Percentiles rank a stretch among this genome's conserved stretches.
phyloP scores from a whole-genome alignment of 371 early-diverging fungal species.

The Mucor ambiguus region DNA sequence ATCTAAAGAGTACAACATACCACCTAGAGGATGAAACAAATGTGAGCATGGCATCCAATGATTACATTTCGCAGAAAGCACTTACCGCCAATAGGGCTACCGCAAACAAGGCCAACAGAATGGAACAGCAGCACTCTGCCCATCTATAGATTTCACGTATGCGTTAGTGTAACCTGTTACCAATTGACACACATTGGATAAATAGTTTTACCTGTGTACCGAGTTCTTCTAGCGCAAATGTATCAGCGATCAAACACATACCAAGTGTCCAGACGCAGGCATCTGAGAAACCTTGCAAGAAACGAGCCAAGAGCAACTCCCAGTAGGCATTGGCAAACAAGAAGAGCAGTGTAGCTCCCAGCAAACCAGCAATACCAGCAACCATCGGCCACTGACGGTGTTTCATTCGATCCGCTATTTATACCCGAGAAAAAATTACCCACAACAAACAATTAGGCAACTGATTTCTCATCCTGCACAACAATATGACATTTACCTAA shows the following conservation, averaged over 20 bases:
- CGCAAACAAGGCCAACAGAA: conserved; percentile 55
- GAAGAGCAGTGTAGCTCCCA: conserved; percentile 57
- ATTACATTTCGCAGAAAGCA: background rate
- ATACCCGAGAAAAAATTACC: background rate
- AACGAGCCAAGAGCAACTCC: conserved; percentile 58
- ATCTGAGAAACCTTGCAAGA: conserved; percentile 61
- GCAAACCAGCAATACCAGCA: conserved; percentile 50
- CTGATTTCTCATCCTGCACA: background rate
- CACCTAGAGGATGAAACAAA: conserved; percentile 1
- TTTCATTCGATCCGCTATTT: conserved; percentile 27
- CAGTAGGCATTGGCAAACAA: conserved; percentile 49
- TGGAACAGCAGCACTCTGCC: conserved; percentile 55
- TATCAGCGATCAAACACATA: conserved; percentile 56
- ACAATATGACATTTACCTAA: conserved; percentile 15
- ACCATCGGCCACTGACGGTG: conserved; percentile 59
- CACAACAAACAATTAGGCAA: conserved; percentile 3
- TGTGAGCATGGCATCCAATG: background rate
- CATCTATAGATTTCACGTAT: conserved; percentile 34
- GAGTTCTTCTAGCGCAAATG: conserved; percentile 47
- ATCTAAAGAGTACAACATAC: background rate
- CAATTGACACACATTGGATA: background rate
- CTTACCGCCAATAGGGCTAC: conserved; percentile 58
- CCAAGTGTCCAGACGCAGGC: conserved; percentile 61
- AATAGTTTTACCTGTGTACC: conserved; percentile 39
- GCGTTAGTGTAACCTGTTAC: background rate